These are phyloP conservation scores for Eucalyptus sp. DNA, from an alignment of 345 rosid species.

Conservation along the genomic window DNA sequence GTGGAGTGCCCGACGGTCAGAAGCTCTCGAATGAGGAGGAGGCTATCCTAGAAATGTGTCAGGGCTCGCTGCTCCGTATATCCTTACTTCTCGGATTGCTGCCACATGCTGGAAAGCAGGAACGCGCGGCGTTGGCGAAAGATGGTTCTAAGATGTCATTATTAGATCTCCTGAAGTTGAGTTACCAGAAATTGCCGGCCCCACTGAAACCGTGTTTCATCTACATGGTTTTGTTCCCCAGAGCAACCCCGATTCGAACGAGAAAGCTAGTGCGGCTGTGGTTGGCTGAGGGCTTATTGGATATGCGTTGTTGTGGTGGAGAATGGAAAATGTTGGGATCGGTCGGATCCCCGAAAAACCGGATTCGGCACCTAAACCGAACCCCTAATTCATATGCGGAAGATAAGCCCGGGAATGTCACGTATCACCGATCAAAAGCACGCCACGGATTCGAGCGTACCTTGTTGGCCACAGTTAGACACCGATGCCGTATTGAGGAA, in stretches of 20 bases:
- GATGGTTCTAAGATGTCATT: background rate
- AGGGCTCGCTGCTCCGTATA: background rate
- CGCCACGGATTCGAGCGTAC: too few species aligned
- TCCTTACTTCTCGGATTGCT: background rate
- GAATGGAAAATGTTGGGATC: too few species aligned
- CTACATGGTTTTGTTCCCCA: slow-evolving; percentile 4
- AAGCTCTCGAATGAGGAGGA: background rate
- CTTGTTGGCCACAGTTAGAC: too few species aligned
- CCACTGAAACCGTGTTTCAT: slow-evolving; percentile 1
- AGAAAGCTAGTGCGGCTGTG: slow-evolving; percentile 9
- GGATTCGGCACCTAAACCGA: too few species aligned
- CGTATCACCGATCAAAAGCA: too few species aligned
- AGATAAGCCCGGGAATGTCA: too few species aligned
- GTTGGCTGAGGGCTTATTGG: slow-evolving; percentile 8
- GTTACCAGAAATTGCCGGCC: background rate
- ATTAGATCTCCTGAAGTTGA: background rate
- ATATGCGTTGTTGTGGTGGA: background rate
- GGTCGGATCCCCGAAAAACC: too few species aligned
- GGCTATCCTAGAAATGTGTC: background rate
- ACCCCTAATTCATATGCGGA: too few species aligned
- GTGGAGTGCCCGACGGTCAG: background rate
- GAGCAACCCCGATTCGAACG: background rate
- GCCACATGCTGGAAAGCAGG: background rate
- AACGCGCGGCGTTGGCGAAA: background rate
- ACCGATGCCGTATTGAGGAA: too few species aligned